Evolutionary conservation across 768 basidiomycete genomes (phyloP), one percentile per base, ranked within the genome.

Genomic region (Tubosaeta sp.): DNA sequence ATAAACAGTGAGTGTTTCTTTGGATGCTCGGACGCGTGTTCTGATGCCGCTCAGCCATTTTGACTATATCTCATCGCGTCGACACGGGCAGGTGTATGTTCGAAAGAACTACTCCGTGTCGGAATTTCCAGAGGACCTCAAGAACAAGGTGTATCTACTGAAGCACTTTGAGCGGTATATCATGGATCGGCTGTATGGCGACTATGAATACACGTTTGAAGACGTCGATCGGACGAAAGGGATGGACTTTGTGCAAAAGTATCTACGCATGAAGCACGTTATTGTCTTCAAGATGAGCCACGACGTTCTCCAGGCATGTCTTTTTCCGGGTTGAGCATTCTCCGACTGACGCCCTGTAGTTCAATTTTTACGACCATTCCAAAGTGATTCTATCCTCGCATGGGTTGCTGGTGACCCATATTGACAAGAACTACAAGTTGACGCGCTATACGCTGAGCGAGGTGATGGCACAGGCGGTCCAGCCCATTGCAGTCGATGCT

Each of bases 291-390:
- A 93, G 76, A 70, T 98, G 70, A 94, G 90, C 69, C 92, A 96
- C 62, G 94, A 95, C 61, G 85, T 92, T 49, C 69, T 97, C n/a
- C 95, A 97, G 83, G 94, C 90, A 51, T 40, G 78, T 58, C n/a
- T 29, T n/a, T 42, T 30, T 42, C 39, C 6, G n/a, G 12, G 16
- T 42, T 3, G 9, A 16, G 5, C 13, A 12, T 18, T 39, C 3
- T 6, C 14, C 3, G 10, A 19, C 46, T 29, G 19, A 30, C 19
- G 19, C 10, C 8, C 19, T 2, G 19, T 29, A 98, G 95, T 97
- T 97, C 80, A 99, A 98, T 75, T 98, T 97, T 69, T 91, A 90
- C 68, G 96, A 98, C 71, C 96, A 99, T 73, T 87, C 90, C 36
- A 98, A 99, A 68, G 73, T 98, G 53, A 84, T 99, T 51, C 75